These are phyloP conservation scores for Xylaria nigripes DNA, from an alignment of 495 filamentous ascomycete genomes.

Conservation along the genomic window DNA sequence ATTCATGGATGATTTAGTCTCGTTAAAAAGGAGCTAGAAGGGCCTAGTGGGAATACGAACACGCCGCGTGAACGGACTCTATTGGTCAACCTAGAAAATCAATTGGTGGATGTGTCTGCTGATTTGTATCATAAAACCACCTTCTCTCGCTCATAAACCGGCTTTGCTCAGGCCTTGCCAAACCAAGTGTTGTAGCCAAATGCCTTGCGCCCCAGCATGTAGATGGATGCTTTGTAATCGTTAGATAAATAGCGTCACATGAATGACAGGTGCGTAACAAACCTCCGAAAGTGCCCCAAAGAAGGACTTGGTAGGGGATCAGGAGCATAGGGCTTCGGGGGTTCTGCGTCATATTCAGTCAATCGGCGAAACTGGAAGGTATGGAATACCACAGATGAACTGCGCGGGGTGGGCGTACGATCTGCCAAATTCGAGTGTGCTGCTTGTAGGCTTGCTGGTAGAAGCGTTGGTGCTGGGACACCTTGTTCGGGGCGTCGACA, in stretches of 20 bases:
- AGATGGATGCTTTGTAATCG: conserved; percentile 51
- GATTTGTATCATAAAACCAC: conserved; percentile 10
- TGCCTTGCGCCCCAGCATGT: conserved; percentile 48
- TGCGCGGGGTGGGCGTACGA: conserved; percentile 51
- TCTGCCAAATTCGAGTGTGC: conserved; percentile 73
- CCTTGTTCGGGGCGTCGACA: conserved; percentile 77
- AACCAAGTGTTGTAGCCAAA: conserved; percentile 86
- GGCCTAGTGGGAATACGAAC: conserved; percentile 2
- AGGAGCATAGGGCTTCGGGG: conserved; percentile 58
- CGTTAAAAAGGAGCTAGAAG: not conserved
- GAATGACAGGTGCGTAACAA: conserved; percentile 11
- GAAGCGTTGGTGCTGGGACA: conserved; percentile 71
- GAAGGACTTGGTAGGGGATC: conserved; percentile 63
- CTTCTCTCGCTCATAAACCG: not conserved
- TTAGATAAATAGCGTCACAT: conserved; percentile 35
- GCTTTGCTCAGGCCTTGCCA: conserved; percentile 44
- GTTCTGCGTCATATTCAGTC: conserved; percentile 41
- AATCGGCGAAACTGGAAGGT: conserved; percentile 4
- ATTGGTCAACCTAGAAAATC: conserved; percentile 17
- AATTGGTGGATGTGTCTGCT: conserved; percentile 10
- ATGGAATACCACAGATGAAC: not conserved
- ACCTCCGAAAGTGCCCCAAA: conserved; percentile 54
- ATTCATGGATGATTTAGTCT: conserved; percentile 2
- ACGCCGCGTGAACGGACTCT: conserved; percentile 18
- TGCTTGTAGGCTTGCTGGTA: conserved; percentile 69